Conservation (phyloP, 2,329 filamentous ascomycete genomes). For the Arachnopeziza araneosa region DNA sequence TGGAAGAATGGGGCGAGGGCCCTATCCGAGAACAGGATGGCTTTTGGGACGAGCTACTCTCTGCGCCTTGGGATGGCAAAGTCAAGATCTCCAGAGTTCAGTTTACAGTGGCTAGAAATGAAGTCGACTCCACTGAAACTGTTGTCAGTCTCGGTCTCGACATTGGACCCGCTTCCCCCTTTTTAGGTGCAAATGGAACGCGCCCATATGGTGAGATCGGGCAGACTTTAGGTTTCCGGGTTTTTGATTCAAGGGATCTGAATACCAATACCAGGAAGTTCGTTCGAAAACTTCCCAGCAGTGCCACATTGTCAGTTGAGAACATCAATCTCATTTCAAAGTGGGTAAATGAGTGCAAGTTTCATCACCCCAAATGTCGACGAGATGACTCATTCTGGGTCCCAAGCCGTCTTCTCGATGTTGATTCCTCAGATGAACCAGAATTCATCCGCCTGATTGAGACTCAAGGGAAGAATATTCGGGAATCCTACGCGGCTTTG, state of each 20-base stretch:
- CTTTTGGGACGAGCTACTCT: constrained; percentile 1
- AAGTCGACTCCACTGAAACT: not conserved
- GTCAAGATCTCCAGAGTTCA: constrained; percentile 2
- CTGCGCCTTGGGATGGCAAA: constrained; percentile 4
- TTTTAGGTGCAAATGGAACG: not conserved
- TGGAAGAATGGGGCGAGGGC: constrained; percentile 7
- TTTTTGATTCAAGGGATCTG: constrained; percentile 4
- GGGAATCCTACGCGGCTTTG: not conserved
- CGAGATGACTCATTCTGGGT: not conserved
- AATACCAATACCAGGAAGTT: not conserved
- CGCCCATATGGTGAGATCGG: not conserved
- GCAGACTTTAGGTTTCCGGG: constrained; percentile 2
- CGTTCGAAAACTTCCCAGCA: constrained; percentile 1
- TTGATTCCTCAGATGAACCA: not conserved
- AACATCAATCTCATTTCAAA: constrained; percentile 1
- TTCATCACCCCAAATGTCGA: not conserved
- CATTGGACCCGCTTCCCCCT: constrained; percentile 1
- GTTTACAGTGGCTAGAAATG: not conserved
- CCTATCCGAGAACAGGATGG: constrained; percentile 1
- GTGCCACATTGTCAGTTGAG: not conserved
- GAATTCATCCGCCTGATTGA: constrained; percentile 1
- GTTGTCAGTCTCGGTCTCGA: not conserved
- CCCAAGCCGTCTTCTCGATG: constrained; percentile 4
- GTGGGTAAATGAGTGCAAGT: constrained; percentile 3
- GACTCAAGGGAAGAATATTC: not conserved